These are phyloP conservation scores for Penicillium concentricum DNA, from an alignment of 2,329 filamentous ascomycete species.

Conservation along the genomic window DNA sequence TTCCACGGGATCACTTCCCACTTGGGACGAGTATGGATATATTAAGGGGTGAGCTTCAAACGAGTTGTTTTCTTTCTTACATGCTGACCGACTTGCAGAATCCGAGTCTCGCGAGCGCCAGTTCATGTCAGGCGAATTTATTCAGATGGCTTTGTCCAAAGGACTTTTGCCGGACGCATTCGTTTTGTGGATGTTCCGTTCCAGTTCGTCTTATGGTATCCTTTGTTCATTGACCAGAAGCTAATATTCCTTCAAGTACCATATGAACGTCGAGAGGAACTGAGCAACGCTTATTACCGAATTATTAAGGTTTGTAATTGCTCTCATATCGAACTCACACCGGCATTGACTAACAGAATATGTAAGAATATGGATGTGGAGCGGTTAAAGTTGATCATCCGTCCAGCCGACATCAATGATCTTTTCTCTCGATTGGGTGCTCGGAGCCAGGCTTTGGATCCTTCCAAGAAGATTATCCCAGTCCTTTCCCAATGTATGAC, in stretches of 20 bases:
- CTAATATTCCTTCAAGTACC: conserved; percentile 43
- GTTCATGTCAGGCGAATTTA: conserved; percentile 61
- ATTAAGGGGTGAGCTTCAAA: conserved; percentile 33
- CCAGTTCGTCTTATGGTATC: conserved; percentile 26
- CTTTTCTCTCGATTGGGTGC: conserved; percentile 63
- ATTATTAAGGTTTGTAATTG: conserved; percentile 50
- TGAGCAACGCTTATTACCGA: conserved; percentile 62
- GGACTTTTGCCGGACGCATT: conserved; percentile 61
- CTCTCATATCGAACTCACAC: background rate
- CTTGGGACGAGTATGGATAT: conserved; percentile 30
- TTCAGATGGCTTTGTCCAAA: conserved; percentile 42
- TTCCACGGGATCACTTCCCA: conserved; percentile 35
- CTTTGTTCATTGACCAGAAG: background rate
- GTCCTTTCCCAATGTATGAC: conserved; percentile 25
- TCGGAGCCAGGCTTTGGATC: conserved; percentile 44
- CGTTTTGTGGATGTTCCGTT: conserved; percentile 60
- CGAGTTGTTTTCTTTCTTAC: background rate
- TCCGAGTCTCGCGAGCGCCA: conserved; percentile 55
- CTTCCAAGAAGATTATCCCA: conserved; percentile 29
- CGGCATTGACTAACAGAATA: conserved; percentile 11
- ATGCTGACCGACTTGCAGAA: conserved; percentile 34
- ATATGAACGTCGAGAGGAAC: conserved; percentile 53
- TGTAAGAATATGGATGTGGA: conserved; percentile 27
- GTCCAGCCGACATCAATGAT: conserved; percentile 40
- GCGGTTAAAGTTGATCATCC: conserved; percentile 40